Conservation (phyloP, 106 monocot genomes). For the Chionographis japonica region DNA sequence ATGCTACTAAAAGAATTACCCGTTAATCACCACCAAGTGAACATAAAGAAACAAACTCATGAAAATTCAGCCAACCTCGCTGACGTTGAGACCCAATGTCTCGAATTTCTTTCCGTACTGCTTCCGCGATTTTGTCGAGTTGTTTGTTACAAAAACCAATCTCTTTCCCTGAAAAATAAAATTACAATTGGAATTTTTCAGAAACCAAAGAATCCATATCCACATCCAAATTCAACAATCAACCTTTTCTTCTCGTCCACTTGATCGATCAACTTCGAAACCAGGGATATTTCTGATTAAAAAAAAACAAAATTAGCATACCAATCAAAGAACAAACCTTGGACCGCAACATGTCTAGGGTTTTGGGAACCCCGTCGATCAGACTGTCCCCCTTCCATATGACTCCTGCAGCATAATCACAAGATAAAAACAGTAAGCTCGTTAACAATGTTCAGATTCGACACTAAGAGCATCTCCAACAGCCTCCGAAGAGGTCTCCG, state of each 20-base stretch:
- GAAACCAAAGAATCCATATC: background rate
- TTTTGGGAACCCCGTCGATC: conserved; percentile 86
- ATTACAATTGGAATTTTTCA: background rate
- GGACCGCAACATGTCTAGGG: conserved; percentile 77
- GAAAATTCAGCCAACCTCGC: conserved; percentile 46
- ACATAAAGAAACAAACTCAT: too few species aligned
- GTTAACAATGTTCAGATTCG: background rate
- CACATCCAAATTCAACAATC: too few species aligned
- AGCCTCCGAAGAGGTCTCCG: too few species aligned
- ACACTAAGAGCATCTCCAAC: too few species aligned
- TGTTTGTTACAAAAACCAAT: conserved; percentile 94
- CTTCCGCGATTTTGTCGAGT: conserved; percentile 94
- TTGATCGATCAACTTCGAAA: too few species aligned
- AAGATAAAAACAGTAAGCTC: background rate
- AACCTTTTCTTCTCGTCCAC: too few species aligned
- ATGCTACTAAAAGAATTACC: too few species aligned
- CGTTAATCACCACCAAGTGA: too few species aligned
- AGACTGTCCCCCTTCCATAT: conserved; percentile 97
- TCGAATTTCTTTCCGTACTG: conserved; percentile 98
- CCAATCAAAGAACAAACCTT: conserved; percentile 40
- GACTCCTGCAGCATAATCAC: conserved; percentile 51
- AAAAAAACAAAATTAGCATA: background rate
- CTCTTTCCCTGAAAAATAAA: conserved; percentile 62
- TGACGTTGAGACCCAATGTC: conserved; percentile 77
- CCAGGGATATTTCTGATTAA: too few species aligned